These are phyloP conservation scores for Talaromyces funiculosus DNA, from an alignment of 2,329 filamentous ascomycete genomes.

Conservation along the genomic window DNA sequence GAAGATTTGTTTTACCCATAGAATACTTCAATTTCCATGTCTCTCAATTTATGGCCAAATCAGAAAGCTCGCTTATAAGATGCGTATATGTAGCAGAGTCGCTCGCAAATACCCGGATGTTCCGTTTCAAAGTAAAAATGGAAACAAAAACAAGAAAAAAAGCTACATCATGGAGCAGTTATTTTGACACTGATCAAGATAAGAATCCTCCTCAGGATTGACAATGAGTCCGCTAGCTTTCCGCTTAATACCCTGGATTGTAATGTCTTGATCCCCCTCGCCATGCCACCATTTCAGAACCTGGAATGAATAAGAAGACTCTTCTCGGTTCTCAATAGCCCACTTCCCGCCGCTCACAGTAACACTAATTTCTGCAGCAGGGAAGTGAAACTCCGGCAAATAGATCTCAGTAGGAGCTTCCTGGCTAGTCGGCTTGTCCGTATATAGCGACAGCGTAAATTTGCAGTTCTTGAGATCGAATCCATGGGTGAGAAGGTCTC, in stretches of 20 bases:
- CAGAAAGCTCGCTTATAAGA: neutral
- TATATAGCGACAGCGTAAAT: conserved; percentile 67
- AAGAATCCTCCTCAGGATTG: conserved; percentile 67
- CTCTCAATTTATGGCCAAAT: neutral
- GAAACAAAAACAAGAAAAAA: neutral
- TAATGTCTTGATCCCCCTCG: conserved; percentile 74
- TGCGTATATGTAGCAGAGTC: neutral
- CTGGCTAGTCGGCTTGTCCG: conserved; percentile 54
- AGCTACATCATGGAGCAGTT: conserved; percentile 49
- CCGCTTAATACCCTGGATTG: conserved; percentile 66
- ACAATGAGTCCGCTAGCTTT: conserved; percentile 37
- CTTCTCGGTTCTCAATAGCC: conserved; percentile 71
- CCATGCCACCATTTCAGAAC: conserved; percentile 88
- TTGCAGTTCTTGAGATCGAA: conserved; percentile 77
- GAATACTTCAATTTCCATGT: neutral
- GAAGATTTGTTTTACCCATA: neutral
- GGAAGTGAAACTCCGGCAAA: conserved; percentile 89
- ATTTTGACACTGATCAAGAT: conserved; percentile 59
- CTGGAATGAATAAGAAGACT: conserved; percentile 65
- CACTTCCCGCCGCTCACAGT: conserved; percentile 82
- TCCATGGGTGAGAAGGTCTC: conserved; percentile 62
- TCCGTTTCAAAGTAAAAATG: neutral
- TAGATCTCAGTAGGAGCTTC: conserved; percentile 74
- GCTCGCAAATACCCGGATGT: neutral
- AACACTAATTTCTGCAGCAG: conserved; percentile 64